Percentiles rank a stretch among this genome's conserved stretches.
These are phyloP conservation scores for Triadica sebifera DNA, from an alignment of 345 rosid genomes.

Conservation along the genomic window DNA sequence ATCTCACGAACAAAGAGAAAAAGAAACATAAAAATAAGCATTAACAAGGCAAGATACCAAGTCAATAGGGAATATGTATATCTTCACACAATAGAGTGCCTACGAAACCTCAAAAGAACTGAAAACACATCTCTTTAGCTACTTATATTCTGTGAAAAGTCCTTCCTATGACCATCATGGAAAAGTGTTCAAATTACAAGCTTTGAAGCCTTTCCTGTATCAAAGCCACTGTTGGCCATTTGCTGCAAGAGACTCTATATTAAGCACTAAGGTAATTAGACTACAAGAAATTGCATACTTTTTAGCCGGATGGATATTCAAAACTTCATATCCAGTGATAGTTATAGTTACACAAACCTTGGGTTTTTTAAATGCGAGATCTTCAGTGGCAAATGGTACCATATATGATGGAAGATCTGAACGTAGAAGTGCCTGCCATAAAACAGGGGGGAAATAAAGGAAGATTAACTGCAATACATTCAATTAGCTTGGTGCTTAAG, in stretches of 20 bases:
- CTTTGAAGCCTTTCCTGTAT: not conserved
- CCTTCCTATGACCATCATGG: not conserved
- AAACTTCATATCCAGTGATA: not conserved
- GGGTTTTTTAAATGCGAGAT: constrained; percentile 68
- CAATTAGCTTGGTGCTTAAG: not conserved
- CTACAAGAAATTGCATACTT: not conserved
- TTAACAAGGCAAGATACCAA: not conserved
- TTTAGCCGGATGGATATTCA: not conserved
- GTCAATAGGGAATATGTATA: not conserved
- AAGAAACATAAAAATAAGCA: not conserved
- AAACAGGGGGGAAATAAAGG: not conserved
- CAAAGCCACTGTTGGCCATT: not conserved
- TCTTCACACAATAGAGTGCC: no score
- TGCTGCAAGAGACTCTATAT: not conserved
- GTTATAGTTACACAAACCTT: constrained; percentile 52
- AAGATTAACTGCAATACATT: not conserved
- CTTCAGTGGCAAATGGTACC: constrained; percentile 71
- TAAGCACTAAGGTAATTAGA: not conserved
- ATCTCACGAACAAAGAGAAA: not conserved
- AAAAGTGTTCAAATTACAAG: not conserved
- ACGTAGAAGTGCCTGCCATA: constrained; percentile 70
- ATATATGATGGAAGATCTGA: constrained; percentile 84
- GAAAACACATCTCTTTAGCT: not conserved
- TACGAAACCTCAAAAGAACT: not conserved
- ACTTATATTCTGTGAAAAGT: not conserved